Percentiles rank a stretch among this genome's conserved stretches.
Evolutionary conservation across 2,329 filamentous ascomycete species (phyloP).

Genomic region (Colletotrichum spinosum): DNA sequence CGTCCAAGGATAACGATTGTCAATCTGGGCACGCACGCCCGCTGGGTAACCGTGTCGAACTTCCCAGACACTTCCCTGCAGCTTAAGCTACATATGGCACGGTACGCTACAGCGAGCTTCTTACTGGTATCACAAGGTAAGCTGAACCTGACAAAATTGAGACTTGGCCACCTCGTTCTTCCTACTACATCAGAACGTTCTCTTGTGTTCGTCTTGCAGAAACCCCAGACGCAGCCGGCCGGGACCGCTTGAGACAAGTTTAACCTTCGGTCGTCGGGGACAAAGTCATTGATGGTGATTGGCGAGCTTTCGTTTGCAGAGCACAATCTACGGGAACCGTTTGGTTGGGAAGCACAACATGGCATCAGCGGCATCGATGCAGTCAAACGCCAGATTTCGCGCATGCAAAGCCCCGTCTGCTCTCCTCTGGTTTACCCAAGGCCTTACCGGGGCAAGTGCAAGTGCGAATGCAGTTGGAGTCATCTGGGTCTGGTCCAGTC

Average conservation of each 20-base stretch:
- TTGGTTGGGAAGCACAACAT: conserved; percentile 40
- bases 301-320: conserved; percentile 38
- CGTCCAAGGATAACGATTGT: not conserved
- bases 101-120: too few relatives aligned
- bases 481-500: conserved; percentile 16
- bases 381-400: conserved; percentile 43
- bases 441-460: too few relatives aligned
- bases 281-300: conserved; percentile 38
- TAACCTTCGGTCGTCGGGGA: conserved; percentile 33
- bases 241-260: conserved; percentile 36
- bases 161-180: conserved; percentile 15
- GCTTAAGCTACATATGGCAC: too few relatives aligned
- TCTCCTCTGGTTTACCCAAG: conserved; percentile 7
- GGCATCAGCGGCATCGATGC: conserved; percentile 40
- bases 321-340: conserved; percentile 35
- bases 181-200: conserved; percentile 26
- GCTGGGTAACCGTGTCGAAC: too few relatives aligned
- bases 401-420: conserved; percentile 35
- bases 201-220: conserved; percentile 27
- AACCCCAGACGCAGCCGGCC: conserved; percentile 32
- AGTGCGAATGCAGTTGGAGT: too few relatives aligned
- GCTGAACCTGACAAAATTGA: not conserved
- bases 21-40: too few relatives aligned
- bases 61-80: too few relatives aligned
- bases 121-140: too few relatives aligned